Conservation (phyloP, 83 land plant species). For the Picea abies region DNA sequence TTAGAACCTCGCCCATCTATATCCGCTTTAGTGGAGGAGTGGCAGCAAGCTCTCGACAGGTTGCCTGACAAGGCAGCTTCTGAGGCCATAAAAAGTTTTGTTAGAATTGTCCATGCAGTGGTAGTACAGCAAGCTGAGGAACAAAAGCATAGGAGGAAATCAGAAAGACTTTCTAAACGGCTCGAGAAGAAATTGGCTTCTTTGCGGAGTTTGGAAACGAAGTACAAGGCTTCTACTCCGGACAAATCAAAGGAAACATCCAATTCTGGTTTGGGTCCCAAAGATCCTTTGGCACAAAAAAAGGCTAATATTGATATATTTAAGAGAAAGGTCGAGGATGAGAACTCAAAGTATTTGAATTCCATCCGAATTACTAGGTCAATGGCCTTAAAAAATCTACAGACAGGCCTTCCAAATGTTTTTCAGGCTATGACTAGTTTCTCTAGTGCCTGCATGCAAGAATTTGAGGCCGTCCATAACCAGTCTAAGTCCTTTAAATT, state of each 20-base stretch:
- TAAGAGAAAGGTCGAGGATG: slow-evolving; percentile 50
- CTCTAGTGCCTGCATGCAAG: slow-evolving; percentile 45
- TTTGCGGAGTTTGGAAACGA: slow-evolving; percentile 50
- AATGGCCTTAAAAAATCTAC: slow-evolving; percentile 72
- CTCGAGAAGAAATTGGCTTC: slow-evolving; percentile 62
- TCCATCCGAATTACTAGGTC: slow-evolving; percentile 40
- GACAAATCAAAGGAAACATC: slow-evolving; percentile 3
- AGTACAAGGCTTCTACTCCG: slow-evolving; percentile 22
- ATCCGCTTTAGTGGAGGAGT: slow-evolving; percentile 51
- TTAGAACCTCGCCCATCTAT: slow-evolving; percentile 12
- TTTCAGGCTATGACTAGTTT: slow-evolving; percentile 71
- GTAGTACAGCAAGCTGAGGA: slow-evolving; percentile 79
- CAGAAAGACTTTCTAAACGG: slow-evolving; percentile 52
- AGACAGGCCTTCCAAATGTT: slow-evolving; percentile 74
- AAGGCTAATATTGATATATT: slow-evolving; percentile 51
- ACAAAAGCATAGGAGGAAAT: slow-evolving; percentile 68
- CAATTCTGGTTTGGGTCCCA: slow-evolving; percentile 15
- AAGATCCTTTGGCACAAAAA: slow-evolving; percentile 37
- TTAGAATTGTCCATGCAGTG: slow-evolving; percentile 66
- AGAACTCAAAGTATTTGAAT: slow-evolving; percentile 48
- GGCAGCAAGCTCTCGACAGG: slow-evolving; percentile 70
- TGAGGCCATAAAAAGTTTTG: slow-evolving; percentile 80
- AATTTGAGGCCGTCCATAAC: slow-evolving; percentile 38
- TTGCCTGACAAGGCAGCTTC: slow-evolving; percentile 84
- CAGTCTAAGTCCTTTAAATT: neutral